These are phyloP conservation scores for Wallacemonas rigidus DNA, from an alignment of 208 protist genomes.

Conservation along the genomic window DNA sequence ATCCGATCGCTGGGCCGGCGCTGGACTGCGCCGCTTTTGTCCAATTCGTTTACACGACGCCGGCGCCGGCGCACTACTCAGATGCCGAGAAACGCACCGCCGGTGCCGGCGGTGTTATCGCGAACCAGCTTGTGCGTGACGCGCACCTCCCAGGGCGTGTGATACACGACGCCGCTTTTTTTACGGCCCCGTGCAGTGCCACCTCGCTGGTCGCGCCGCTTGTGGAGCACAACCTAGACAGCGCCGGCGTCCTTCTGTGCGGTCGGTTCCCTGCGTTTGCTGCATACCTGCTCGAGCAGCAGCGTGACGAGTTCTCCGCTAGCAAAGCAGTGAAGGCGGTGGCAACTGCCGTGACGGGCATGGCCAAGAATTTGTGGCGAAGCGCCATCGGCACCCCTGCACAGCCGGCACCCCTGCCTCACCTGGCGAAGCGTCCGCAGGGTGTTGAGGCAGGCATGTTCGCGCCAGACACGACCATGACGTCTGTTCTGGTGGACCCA, in stretches of 20 bases:
- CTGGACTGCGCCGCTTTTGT: slow-evolving; percentile 50
- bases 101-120: neutral
- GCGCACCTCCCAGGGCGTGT: neutral
- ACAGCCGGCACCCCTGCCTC: slow-evolving; percentile 19
- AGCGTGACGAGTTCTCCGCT: slow-evolving; percentile 39
- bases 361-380: slow-evolving; percentile 46
- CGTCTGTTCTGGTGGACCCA: slow-evolving; percentile 59
- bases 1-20: slow-evolving; percentile 67
- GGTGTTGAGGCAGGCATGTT: slow-evolving; percentile 32
- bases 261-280: slow-evolving; percentile 58
- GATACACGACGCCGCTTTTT: slow-evolving; percentile 35
- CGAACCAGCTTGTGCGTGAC: neutral
- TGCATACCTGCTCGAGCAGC: slow-evolving; percentile 51
- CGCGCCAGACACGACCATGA: slow-evolving; percentile 59
- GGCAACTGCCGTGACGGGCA: slow-evolving; percentile 41
- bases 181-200: slow-evolving; percentile 17
- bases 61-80: slow-evolving; percentile 34
- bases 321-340: slow-evolving; percentile 53
- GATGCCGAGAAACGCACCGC: slow-evolving; percentile 37
- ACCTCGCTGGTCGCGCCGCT: slow-evolving; percentile 5
- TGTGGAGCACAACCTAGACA: slow-evolving; percentile 9
- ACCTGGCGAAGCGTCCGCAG: slow-evolving; percentile 37
- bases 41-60: slow-evolving; percentile 39
- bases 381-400: slow-evolving; percentile 21
- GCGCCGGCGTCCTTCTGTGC: slow-evolving; percentile 48